Base-by-base conservation (phyloP, 2,329 filamentous ascomycete genomes). In the Ophiostoma montium region DNA sequence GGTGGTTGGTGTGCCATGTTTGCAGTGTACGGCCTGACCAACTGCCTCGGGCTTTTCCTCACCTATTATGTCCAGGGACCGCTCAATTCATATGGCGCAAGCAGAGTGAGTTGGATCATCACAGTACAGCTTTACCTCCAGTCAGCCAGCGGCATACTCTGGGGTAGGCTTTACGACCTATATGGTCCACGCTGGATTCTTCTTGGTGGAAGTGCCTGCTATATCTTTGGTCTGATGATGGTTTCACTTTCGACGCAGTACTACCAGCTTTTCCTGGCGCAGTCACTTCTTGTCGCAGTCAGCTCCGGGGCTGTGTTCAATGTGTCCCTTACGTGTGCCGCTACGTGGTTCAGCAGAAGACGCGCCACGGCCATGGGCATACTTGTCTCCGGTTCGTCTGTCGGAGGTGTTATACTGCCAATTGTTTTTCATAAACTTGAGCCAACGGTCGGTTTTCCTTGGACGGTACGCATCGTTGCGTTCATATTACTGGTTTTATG, bases 1-100 rank as follows among this genome's bases (percentile, higher is more conserved):
- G 39, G 39, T 16, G 39, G 39, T 21, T 42, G 39, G 39, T 42
- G 39, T 42, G 39, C 39, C 11, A 42, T 42, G 39, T 42, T 42
- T 31, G 23, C 39, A 16, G 39, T 42, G 7, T 42, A 42, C 9
- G 39, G 39, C 30, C 39, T 42, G 15, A 30, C 23, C 23, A 42
- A 42, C 39, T 42, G 39, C 13, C 39, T 42, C 7, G 39, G 39
- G 10, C 9, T 42, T 6, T 42, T 42, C 19, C 39, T 42, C 21
- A 16, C 39, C 13, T 42, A 42, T 8, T 42, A 42, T 21, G 23
- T 42, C 19, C 13, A 42, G 23, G 39, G 39, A 16, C 39, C 39
- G 27, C 39, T 42, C 13, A 16, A 6, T 9, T 8, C 39, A 31
- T 30, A 42, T n/a, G 3, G 16, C 15, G 10, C 23, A 3, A 30